A percentile compares a stretch with the other conserved stretches of the same genome.
phyloP scores from a whole-genome alignment of 257 asterid genomes.

The Scutellaria baicalensis region DNA sequence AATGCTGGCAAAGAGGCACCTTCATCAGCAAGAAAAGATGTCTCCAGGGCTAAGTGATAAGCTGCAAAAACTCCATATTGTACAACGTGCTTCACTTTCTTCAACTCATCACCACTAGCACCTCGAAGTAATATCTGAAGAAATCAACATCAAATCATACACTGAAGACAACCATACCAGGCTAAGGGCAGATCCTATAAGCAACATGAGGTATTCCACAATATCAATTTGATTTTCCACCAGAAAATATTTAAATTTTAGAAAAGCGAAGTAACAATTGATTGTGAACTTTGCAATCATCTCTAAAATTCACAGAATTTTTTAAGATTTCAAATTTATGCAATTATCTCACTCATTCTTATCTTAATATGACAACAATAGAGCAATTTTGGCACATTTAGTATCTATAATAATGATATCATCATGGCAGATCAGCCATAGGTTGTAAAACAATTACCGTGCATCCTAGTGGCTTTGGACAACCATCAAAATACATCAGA shows the following conservation, averaged over 20 bases:
- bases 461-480: conserved; percentile 96
- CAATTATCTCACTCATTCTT: neutral
- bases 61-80: conserved; percentile 97
- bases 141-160: conserved; percentile 17
- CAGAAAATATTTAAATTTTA: neutral
- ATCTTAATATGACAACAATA: neutral
- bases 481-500: conserved; percentile 92
- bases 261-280: neutral
- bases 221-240: neutral
- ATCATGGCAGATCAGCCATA: conserved; percentile 1
- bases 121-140: conserved; percentile 88
- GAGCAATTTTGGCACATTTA: neutral
- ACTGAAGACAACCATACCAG: neutral
- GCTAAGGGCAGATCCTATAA: neutral
- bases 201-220: neutral
- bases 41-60: conserved; percentile 93
- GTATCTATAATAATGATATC: conserved; percentile 7
- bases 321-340: neutral
- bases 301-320: neutral
- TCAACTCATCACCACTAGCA: conserved; percentile 79
- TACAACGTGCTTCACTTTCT: conserved; percentile 89
- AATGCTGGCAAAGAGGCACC: conserved; percentile 90
- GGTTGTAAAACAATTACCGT: conserved; percentile 55
- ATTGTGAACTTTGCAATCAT: neutral
- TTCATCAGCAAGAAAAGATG: conserved; percentile 97